These are phyloP conservation scores for Camellia granthamiana DNA, from an alignment of 148 eudicot species.

Conservation along the genomic window DNA sequence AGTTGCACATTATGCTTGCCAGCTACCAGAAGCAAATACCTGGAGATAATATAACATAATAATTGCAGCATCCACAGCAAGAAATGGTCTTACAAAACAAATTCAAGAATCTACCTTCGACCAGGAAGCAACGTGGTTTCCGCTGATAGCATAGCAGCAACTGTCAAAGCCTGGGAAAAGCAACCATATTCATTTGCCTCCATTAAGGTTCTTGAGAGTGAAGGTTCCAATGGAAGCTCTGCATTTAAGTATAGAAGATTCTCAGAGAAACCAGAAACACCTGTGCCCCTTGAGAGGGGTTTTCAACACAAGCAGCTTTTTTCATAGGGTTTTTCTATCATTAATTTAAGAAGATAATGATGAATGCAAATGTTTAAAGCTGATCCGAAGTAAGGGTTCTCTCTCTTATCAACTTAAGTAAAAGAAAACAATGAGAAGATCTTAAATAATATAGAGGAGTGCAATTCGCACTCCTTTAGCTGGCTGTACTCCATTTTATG, in stretches of 20 bases:
- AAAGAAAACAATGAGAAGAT: no score
- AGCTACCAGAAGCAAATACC: background rate
- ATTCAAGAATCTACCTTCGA: constrained; percentile 41
- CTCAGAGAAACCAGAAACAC: background rate
- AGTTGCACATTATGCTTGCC: background rate
- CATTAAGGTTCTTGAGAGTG: constrained; percentile 86
- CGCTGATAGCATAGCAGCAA: constrained; percentile 93
- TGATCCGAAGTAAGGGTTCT: background rate
- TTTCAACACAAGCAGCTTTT: background rate
- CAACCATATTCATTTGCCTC: constrained; percentile 86
- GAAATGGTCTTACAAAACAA: constrained; percentile 4
- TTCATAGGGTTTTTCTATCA: no score
- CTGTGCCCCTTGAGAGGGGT: background rate
- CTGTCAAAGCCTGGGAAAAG: constrained; percentile 87
- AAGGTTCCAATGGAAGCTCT: constrained; percentile 98
- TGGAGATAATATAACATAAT: constrained; percentile 6
- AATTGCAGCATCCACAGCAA: background rate
- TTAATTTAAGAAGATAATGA: background rate
- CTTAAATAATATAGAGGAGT: no score
- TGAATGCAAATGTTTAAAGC: background rate
- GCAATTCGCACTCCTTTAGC: no score
- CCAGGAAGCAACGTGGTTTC: constrained; percentile 86
- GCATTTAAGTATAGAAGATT: constrained; percentile 21
- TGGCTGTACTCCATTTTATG: no score
- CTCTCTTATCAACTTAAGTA: background rate